Evolutionary conservation across 1,284 basidiomycete species (phyloP), one percentile per base, ranked within the genome.

Genomic region (Neotropicomus parvogracilis): DNA sequence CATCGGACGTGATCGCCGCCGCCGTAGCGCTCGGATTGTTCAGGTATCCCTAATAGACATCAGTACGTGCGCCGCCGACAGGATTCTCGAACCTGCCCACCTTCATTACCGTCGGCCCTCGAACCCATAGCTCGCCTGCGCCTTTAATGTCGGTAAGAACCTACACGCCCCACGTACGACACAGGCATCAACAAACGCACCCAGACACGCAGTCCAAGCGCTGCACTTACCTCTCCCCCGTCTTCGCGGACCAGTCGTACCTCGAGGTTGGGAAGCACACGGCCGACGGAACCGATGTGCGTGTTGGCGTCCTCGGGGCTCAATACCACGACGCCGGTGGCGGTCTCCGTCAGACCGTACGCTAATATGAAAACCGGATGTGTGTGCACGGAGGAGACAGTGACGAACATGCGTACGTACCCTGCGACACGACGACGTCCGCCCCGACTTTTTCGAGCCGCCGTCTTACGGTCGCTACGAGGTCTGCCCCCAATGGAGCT

Each of bases 261-360:
- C 61, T 93, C 80, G 24, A 93, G 75, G 53, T 89, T 90, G 0
- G 94, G 84, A 11, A 95, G 64, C 2, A 95, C 70, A 1, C 74
- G 64, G 1, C 94, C 94, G 34, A 87, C 77, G 33, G 80, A 77
- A 28, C 91, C 83, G 34, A 80, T 58, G 55, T 80, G 81, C 29
- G 70, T 62, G 19, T 68, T 49, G 3, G 64, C 66, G 35, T 76
- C 66, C 2, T 62, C 47, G 0, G 60, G 39, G 6, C 74, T 75
- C 2, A 83, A 63, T 1, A 83, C 33, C 49, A 78, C 75, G 0
- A 77, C 70, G 7, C 79, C 77, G 0, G 87, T 85, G 0, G 83
- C 84, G 4, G 85, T 87, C 67, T 91, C 90, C 1, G 88, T 91
- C 14, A 92, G 69, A 12, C 90, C 88, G 55, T 87, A 92, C 0